Conservation (phyloP, 768 basidiomycete genomes). For the Suillus tomentosus region DNA sequence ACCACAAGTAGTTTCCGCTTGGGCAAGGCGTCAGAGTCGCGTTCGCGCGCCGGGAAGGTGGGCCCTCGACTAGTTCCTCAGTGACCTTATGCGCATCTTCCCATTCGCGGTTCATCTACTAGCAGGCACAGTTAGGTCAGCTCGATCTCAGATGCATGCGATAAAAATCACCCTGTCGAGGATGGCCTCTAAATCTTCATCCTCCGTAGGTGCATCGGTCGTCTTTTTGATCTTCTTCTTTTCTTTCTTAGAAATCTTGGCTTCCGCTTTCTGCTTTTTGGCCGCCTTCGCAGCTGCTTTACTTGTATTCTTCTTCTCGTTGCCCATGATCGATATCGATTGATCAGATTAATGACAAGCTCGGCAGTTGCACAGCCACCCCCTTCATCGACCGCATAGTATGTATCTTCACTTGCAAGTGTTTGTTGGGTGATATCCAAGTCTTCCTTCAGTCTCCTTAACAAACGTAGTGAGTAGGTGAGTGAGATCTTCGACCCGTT, state of each 20-base stretch:
- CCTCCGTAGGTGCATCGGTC: conserved; percentile 61
- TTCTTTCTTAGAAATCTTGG: conserved; percentile 73
- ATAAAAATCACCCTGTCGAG: conserved; percentile 63
- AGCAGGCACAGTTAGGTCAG: conserved; percentile 13
- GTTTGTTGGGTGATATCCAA: not conserved
- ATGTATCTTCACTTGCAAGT: too few species aligned
- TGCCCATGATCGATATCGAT: conserved; percentile 19
- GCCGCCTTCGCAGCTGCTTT: conserved; percentile 54
- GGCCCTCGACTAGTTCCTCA: conserved; percentile 81
- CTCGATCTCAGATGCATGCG: conserved; percentile 6
- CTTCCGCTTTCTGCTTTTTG: conserved; percentile 65
- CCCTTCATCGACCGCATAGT: too few species aligned
- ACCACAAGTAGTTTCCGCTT: conserved; percentile 80
- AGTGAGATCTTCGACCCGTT: not conserved
- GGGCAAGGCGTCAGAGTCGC: conserved; percentile 83
- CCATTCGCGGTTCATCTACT: conserved; percentile 84
- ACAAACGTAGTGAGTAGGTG: not conserved
- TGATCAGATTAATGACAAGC: not conserved
- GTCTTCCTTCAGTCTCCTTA: not conserved
- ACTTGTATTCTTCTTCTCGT: conserved; percentile 18
- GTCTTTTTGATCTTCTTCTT: conserved; percentile 57
- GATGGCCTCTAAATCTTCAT: conserved; percentile 82
- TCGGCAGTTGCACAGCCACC: too few species aligned
- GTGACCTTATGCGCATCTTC: conserved; percentile 81
- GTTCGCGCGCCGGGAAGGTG: conserved; percentile 81